These are phyloP conservation scores for Rheum nobile DNA, from an alignment of 148 eudicot genomes.

Conservation along the genomic window DNA sequence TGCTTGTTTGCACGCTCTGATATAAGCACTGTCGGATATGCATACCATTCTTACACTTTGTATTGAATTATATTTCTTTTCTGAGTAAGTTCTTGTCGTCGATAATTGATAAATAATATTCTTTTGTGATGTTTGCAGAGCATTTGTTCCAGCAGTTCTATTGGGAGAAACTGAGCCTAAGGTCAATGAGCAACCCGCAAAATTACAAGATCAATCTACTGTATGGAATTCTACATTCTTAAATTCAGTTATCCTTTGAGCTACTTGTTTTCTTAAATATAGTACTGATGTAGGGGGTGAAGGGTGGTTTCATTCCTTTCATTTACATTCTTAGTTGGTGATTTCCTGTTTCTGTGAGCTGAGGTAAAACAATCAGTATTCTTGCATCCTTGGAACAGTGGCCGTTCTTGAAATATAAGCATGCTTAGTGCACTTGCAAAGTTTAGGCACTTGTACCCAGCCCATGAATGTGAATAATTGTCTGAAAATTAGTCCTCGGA, in stretches of 20 bases:
- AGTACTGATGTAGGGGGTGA: not conserved
- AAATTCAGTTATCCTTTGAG: not conserved
- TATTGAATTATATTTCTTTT: not conserved
- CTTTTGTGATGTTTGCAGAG: conserved; percentile 37
- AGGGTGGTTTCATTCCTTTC: not conserved
- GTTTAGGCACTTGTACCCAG: not conserved
- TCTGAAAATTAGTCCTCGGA: not conserved
- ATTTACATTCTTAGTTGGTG: too few relatives aligned
- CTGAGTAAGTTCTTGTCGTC: not conserved
- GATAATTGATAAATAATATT: not conserved
- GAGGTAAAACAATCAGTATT: not conserved
- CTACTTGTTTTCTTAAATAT: not conserved
- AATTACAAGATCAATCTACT: conserved; percentile 51
- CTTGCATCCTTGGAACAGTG: not conserved
- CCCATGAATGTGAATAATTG: not conserved
- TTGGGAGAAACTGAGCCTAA: conserved; percentile 85
- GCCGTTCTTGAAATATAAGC: not conserved
- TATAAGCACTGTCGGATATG: not conserved
- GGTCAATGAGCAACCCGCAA: conserved; percentile 61
- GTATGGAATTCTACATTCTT: conserved; percentile 29
- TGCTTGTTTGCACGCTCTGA: not conserved
- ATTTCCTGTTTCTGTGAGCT: not conserved
- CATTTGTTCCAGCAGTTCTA: conserved; percentile 96
- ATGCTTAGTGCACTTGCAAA: not conserved
- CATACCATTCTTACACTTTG: not conserved